phyloP scores from a whole-genome alignment of 2,329 filamentous ascomycete genomes.

The Passalora sequoiae region DNA sequence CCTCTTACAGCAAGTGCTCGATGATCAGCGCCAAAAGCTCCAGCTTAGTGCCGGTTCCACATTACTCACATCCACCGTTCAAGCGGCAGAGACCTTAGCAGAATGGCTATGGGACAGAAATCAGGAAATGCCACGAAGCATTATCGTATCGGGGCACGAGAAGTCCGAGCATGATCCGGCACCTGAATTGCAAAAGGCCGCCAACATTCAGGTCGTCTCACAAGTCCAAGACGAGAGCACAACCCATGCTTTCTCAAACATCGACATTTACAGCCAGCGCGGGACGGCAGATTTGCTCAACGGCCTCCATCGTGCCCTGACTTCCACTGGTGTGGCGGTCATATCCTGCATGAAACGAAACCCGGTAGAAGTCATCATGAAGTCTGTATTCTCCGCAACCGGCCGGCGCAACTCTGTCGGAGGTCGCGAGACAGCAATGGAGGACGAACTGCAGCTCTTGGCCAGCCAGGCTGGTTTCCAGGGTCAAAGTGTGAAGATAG shows the following conservation, averaged over 20 bases:
- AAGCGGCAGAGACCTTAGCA: conserved; percentile 2
- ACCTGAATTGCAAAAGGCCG: conserved; percentile 1
- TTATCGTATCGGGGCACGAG: not conserved
- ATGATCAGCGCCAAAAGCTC: not conserved
- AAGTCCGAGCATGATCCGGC: not conserved
- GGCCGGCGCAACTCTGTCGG: not conserved
- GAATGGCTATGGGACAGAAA: conserved; percentile 1
- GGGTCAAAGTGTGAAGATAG: not conserved
- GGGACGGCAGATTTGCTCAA: not conserved
- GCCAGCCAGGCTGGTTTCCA: not conserved
- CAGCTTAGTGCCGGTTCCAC: not conserved
- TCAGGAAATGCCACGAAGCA: not conserved
- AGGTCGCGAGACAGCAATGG: not conserved
- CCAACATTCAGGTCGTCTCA: conserved; percentile 1
- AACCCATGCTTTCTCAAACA: not conserved
- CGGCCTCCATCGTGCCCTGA: not conserved
- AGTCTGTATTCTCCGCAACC: conserved; percentile 1
- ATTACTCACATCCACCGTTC: not conserved
- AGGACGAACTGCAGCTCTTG: conserved; percentile 1
- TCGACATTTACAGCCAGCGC: conserved; percentile 2
- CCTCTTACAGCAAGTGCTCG: conserved; percentile 1
- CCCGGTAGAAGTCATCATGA: conserved; percentile 3
- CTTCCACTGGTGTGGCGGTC: not conserved
- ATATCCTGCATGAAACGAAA: conserved; percentile 2
- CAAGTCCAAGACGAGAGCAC: conserved; percentile 1